Evolutionary conservation across 2,329 filamentous ascomycete genomes (phyloP).

Genomic region (Hymenoscyphus fructigenus): DNA sequence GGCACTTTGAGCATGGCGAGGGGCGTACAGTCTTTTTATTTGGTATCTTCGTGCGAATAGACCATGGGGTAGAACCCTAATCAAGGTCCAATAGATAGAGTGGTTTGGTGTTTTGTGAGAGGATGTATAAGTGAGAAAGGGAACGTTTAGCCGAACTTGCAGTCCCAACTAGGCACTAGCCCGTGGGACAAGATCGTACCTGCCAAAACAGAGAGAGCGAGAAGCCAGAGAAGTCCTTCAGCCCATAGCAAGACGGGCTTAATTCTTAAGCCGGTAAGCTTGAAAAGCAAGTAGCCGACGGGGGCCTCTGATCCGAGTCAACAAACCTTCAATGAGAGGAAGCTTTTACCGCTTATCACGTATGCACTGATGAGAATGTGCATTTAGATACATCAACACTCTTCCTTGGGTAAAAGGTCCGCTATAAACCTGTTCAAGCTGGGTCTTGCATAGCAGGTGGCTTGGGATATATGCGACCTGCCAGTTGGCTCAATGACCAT

Average conservation of each 20-base stretch:
- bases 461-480: neutral
- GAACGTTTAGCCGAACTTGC: neutral
- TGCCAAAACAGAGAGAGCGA: neutral
- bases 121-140: neutral
- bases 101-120: neutral
- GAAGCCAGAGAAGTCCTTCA: neutral
- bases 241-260: neutral
- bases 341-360: neutral
- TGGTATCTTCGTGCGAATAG: neutral
- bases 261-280: neutral
- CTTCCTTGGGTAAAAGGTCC: neutral
- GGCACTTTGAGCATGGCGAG: neutral
- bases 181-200: neutral
- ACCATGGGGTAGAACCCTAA: neutral
- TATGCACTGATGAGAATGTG: neutral
- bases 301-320: neutral
- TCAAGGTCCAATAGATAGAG: slow-evolving; percentile 1
- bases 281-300: neutral
- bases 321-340: neutral
- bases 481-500: neutral
- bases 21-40: neutral
- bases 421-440: neutral
- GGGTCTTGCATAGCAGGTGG: neutral
- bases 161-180: neutral
- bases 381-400: neutral